Evolutionary conservation across 2,329 filamentous ascomycete species (phyloP).

Genomic region (Fusarium sp.): DNA sequence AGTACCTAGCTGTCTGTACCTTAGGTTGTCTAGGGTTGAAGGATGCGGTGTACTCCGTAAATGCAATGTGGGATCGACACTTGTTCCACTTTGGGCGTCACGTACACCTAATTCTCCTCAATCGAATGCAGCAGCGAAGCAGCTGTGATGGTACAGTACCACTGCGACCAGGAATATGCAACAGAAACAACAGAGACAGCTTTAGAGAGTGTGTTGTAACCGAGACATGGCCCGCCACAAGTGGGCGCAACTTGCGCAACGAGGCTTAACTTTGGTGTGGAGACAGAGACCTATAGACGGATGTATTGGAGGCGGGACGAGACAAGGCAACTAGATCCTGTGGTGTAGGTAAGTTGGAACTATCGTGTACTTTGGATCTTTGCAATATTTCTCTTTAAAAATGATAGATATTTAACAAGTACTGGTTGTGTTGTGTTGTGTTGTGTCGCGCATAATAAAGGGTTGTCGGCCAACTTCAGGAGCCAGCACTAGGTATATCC

Average conservation of each 20-base stretch:
- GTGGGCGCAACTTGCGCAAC: slow-evolving; percentile 26
- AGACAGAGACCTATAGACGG: not conserved
- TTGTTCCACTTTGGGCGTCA: slow-evolving; percentile 41
- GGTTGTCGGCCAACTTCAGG: slow-evolving; percentile 7
- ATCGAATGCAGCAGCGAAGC: slow-evolving; percentile 7
- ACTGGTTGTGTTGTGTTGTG: slow-evolving; percentile 2
- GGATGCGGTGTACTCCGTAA: slow-evolving; percentile 41
- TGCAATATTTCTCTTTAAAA: not conserved
- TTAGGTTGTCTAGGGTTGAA: slow-evolving; percentile 12
- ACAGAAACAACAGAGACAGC: slow-evolving; percentile 25
- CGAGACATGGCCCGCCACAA: slow-evolving; percentile 58
- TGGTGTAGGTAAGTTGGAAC: not conserved
- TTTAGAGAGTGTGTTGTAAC: slow-evolving; percentile 45
- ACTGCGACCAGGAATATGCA: not conserved
- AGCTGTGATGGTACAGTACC: slow-evolving; percentile 14
- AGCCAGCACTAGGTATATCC: slow-evolving; percentile 9
- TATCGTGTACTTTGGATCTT: not conserved
- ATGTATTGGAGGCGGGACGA: not conserved
- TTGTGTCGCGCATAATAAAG: slow-evolving; percentile 10
- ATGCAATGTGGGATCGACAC: slow-evolving; percentile 37
- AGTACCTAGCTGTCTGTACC: not conserved
- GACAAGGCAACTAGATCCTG: not conserved
- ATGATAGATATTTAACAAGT: not conserved
- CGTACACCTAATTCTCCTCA: slow-evolving; percentile 24
- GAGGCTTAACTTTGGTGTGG: slow-evolving; percentile 21